Conservation (phyloP, 2,329 filamentous ascomycete genomes). For the Macrophomina pseudophaseolina region DNA sequence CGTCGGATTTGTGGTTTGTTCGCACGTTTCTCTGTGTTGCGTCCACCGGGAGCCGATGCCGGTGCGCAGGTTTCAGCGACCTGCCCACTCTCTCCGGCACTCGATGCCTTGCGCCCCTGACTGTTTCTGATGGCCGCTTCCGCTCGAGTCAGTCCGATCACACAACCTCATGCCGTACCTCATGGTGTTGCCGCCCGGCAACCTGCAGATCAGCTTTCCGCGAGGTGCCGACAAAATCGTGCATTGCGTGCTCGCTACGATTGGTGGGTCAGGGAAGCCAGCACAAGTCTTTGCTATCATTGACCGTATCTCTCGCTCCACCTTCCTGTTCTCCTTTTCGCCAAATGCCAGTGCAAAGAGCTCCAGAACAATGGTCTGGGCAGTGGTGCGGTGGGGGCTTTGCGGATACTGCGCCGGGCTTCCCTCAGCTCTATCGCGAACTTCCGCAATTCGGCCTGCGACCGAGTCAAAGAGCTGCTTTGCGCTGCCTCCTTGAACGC, state of each 20-base stretch:
- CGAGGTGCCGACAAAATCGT: neutral
- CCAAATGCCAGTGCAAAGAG: neutral
- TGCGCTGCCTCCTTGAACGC: neutral
- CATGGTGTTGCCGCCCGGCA: neutral
- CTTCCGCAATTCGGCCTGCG: neutral
- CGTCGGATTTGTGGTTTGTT: neutral
- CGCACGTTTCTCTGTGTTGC: conserved; percentile 1
- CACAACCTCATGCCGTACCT: neutral
- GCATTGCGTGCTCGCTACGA: neutral
- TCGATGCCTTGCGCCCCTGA: conserved; percentile 1
- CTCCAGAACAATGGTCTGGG: neutral
- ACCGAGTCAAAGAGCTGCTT: neutral
- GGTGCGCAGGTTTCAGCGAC: conserved; percentile 10
- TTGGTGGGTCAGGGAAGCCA: neutral
- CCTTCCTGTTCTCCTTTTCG: neutral
- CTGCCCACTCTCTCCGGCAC: neutral
- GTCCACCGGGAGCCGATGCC: neutral
- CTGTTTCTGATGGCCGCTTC: neutral
- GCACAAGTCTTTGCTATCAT: neutral
- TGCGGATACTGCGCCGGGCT: neutral
- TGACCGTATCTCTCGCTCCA: neutral
- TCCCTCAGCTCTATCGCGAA: neutral
- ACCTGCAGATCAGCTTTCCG: neutral
- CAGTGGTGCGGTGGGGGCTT: neutral
- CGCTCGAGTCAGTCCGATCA: conserved; percentile 1